Base-by-base conservation (phyloP, 2,329 filamentous ascomycete species). In the Calonectria pauciramosa region DNA sequence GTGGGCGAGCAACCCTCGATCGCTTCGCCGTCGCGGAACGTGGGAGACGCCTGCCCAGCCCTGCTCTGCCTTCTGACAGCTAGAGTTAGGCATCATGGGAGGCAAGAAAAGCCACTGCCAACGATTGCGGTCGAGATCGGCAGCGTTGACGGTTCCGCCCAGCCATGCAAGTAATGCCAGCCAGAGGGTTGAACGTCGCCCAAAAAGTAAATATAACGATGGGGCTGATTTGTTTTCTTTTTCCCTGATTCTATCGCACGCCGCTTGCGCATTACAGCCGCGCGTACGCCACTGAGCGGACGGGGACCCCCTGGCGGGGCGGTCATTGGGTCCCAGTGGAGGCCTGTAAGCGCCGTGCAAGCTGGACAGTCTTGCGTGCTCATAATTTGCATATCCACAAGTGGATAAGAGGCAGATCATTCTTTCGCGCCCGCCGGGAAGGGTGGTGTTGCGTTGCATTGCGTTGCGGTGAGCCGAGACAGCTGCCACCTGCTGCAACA, bases 261-360 rank as follows among this genome's bases (percentile, higher is more conserved):
- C 54, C 30, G 30, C 56, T 26, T 63, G 47, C 68, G 54, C 59
- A 54, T 47, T 60, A 38, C 28, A 63, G 36, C 38, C 52, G 56
- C 56, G 54, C 51, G 38, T 70, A 70, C 54, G 56, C 41, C 36
- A 23, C 56, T 44, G 41, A 13, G 26, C 28, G 1, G 30, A 47
- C 28, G 38, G 38, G 56, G 56, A 23, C 68, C 49, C 26, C 23
- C 51, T 23, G 26, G 47, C 49, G 44, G 49, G 47, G 64, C 23
- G n/a, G 71, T 67, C 38, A 73, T 73, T 70, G 60, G 71, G 60
- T 16, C 66, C 47, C 52, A 28, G 60, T 44, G 32, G 71, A 70
- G 56, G 47, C 49, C n/a, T 49, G 52, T 72, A 73, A 70, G 71
- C 71, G 71, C 71, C 67, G 52, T 32, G 51, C 26, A 36, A 56